These are phyloP conservation scores for Fusarium papillatum DNA, from an alignment of 2,329 filamentous ascomycete species.

Conservation along the genomic window DNA sequence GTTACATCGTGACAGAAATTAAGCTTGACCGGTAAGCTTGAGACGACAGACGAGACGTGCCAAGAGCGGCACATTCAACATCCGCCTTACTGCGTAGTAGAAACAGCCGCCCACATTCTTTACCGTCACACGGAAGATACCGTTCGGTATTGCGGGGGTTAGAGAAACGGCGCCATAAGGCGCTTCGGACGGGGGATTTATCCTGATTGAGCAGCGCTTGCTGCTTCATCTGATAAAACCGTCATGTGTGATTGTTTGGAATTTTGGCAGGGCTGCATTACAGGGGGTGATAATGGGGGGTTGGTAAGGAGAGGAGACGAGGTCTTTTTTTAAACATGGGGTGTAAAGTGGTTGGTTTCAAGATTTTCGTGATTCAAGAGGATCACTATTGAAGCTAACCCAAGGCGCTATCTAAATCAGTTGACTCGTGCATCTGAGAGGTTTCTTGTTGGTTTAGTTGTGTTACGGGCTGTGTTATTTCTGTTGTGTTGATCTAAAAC, in stretches of 20 bases:
- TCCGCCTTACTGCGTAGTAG: neutral
- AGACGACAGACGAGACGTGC: slow-evolving; percentile 3
- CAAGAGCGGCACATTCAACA: slow-evolving; percentile 11
- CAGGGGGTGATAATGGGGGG: neutral
- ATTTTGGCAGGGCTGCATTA: neutral
- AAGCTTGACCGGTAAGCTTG: slow-evolving; percentile 14
- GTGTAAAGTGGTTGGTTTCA: neutral
- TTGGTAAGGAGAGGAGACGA: neutral
- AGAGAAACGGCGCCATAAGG: neutral
- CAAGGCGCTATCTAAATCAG: no score
- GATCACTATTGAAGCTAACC: no score
- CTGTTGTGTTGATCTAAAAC: no score
- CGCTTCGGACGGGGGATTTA: neutral
- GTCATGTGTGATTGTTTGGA: neutral
- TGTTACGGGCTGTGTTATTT: no score
- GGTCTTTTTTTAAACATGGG: neutral
- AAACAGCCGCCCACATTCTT: neutral
- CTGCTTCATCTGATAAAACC: slow-evolving; percentile 1
- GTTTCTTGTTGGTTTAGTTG: neutral
- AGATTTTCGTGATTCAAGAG: neutral
- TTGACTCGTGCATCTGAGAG: no score
- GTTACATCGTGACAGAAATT: neutral
- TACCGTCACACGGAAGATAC: neutral
- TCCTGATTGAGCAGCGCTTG: neutral
- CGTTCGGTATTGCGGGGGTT: neutral